These are phyloP conservation scores for Apiospora arundinis DNA, from an alignment of 2,329 filamentous ascomycete genomes.

Conservation along the genomic window DNA sequence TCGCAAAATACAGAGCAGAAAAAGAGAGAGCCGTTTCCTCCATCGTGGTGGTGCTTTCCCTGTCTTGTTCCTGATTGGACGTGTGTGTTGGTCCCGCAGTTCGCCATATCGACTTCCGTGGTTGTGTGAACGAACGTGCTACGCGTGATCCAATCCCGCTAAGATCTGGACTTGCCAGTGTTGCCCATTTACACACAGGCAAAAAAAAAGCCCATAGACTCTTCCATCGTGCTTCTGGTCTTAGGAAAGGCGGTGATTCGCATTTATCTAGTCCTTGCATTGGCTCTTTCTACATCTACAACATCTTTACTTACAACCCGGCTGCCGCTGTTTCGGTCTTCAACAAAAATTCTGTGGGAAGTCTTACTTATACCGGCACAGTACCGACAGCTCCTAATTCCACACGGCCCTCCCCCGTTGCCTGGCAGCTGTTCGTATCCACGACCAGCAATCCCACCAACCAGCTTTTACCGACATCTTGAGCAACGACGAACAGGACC, in stretches of 20 bases:
- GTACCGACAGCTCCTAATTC: constrained; percentile 7
- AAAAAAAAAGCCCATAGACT: background rate
- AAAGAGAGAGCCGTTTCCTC: background rate
- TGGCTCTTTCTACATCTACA: constrained; percentile 12
- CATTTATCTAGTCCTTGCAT: constrained; percentile 4
- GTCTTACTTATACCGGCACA: constrained; percentile 11
- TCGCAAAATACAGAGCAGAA: constrained; percentile 10
- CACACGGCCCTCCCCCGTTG: constrained; percentile 17
- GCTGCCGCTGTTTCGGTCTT: constrained; percentile 1
- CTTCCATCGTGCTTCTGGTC: constrained; percentile 21
- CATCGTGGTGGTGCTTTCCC: background rate
- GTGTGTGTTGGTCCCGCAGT: constrained; percentile 22
- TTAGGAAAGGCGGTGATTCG: constrained; percentile 23
- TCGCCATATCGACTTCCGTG: constrained; percentile 20
- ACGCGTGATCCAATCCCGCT: constrained; percentile 12
- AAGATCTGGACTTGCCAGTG: constrained; percentile 24
- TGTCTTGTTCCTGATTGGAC: constrained; percentile 14
- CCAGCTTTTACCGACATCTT: background rate
- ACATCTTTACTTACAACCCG: background rate
- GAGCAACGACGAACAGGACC: constrained; percentile 1
- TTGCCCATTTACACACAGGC: constrained; percentile 22
- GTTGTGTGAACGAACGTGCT: constrained; percentile 16
- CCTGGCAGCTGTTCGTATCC: constrained; percentile 10
- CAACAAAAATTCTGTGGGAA: background rate
- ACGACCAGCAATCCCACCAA: constrained; percentile 9